Percentiles rank a stretch among this genome's conserved stretches.
Conservation (phyloP, 1,139 yeast species). For the Pichia sp. region DNA sequence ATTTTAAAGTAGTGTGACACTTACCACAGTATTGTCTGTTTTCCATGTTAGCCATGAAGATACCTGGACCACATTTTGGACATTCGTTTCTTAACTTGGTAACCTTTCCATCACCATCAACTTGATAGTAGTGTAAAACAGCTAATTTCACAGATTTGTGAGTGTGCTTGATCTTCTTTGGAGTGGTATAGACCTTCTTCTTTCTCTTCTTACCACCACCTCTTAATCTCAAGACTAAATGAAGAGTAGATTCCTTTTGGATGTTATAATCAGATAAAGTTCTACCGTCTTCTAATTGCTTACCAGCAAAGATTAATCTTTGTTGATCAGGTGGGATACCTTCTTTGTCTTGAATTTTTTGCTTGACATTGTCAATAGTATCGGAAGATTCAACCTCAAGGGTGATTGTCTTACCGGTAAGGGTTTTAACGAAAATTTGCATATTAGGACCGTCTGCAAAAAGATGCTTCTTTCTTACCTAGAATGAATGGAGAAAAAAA, state of each 20-base stretch:
- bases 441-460: constrained; percentile 45
- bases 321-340: constrained; percentile 99
- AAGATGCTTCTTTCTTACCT: constrained; percentile 34
- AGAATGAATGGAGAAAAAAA: constrained; percentile 2
- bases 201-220: constrained; percentile 99
- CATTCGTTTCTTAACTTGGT: constrained; percentile 99
- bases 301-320: constrained; percentile 99
- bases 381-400: constrained; percentile 98
- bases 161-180: constrained; percentile 99
- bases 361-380: constrained; percentile 98
- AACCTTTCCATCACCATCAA: constrained; percentile 96
- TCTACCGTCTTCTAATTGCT: constrained; percentile 99
- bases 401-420: constrained; percentile 99
- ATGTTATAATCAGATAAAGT: constrained; percentile 99
- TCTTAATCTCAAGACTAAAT: constrained; percentile 97
- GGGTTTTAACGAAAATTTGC: constrained; percentile 99
- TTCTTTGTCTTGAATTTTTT: constrained; percentile 99
- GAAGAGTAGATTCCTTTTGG: constrained; percentile 98
- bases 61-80: constrained; percentile 98
- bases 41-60: constrained; percentile 99
- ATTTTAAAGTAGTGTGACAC: constrained; percentile 93
- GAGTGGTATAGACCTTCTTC: constrained; percentile 99
- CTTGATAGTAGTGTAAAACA: constrained; percentile 99
- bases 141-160: constrained; percentile 99
- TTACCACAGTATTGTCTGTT: constrained; percentile 99